Conservation (phyloP, 768 basidiomycete species). For the Chlorophyllum brunneum region DNA sequence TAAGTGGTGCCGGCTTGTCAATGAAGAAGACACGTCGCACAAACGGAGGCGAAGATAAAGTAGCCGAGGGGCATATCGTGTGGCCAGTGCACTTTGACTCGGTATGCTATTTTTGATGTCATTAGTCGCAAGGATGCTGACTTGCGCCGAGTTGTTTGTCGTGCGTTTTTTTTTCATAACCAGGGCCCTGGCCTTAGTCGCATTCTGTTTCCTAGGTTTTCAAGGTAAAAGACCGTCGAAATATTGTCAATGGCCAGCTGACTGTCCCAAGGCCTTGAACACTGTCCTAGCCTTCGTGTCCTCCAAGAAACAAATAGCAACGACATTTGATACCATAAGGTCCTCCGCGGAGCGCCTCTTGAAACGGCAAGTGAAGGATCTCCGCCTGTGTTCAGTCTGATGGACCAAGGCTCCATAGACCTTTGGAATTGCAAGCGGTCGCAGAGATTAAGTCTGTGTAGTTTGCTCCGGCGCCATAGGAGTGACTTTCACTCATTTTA, state of each 20-base stretch:
- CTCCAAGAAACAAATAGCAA: constrained; percentile 74
- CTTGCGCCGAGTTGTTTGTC: constrained; percentile 1
- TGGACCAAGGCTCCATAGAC: constrained; percentile 38
- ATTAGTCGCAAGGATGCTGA: not conserved
- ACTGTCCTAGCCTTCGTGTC: constrained; percentile 87
- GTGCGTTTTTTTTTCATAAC: not conserved
- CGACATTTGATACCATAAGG: constrained; percentile 71
- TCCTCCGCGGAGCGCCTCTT: constrained; percentile 78
- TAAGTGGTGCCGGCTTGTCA: not conserved
- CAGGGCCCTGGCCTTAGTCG: not conserved
- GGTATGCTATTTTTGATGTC: constrained; percentile 29
- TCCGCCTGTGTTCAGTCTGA: not conserved
- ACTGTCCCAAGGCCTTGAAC: constrained; percentile 64
- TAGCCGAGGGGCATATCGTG: constrained; percentile 10
- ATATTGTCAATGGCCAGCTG: not conserved
- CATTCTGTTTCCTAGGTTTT: constrained; percentile 38
- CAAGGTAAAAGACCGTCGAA: constrained; percentile 43
- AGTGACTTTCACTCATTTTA: constrained; percentile 1
- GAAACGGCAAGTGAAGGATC: constrained; percentile 51
- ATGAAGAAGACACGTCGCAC: constrained; percentile 4
- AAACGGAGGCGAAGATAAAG: not conserved
- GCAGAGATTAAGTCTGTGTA: constrained; percentile 75
- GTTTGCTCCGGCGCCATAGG: not conserved
- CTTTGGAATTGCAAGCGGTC: constrained; percentile 71
- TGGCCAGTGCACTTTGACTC: constrained; percentile 68